A percentile compares a stretch with the other conserved stretches of the same genome.
Conservation (phyloP, 2,329 filamentous ascomycete species). For the Hypoxylon sp. region DNA sequence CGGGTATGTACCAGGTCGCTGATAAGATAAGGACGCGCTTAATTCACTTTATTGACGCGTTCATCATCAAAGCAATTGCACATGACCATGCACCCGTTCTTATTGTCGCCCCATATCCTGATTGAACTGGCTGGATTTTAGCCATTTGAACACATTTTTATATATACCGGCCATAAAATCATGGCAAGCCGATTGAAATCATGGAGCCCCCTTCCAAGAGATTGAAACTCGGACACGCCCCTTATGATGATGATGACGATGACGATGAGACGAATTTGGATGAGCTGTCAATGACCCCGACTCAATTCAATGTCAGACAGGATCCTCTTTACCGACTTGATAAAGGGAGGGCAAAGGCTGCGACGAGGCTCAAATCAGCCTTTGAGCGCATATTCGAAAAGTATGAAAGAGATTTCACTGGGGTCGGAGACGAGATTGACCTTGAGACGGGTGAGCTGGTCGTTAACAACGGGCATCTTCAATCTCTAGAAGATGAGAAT, state of each 20-base stretch:
- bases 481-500: slow-evolving; percentile 62
- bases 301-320: slow-evolving; percentile 63
- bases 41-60: slow-evolving; percentile 35
- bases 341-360: slow-evolving; percentile 75
- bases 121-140: not conserved
- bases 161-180: not conserved
- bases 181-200: slow-evolving; percentile 29
- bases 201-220: slow-evolving; percentile 76
- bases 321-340: slow-evolving; percentile 72
- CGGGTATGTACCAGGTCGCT: no score
- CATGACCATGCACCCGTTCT: slow-evolving; percentile 6
- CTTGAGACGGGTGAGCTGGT: slow-evolving; percentile 84
- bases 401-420: slow-evolving; percentile 86
- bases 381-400: slow-evolving; percentile 93
- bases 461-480: slow-evolving; percentile 91
- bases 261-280: slow-evolving; percentile 61
- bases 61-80: slow-evolving; percentile 31
- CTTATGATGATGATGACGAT: slow-evolving; percentile 54
- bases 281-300: slow-evolving; percentile 64
- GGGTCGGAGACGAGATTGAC: slow-evolving; percentile 91
- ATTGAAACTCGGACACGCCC: slow-evolving; percentile 66
- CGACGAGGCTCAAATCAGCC: slow-evolving; percentile 81
- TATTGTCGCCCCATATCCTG: not conserved
- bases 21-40: slow-evolving; percentile 40
- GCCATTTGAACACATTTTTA: not conserved